phyloP scores from a whole-genome alignment of 2,329 filamentous ascomycete species.

The Sporothrix globosa region DNA sequence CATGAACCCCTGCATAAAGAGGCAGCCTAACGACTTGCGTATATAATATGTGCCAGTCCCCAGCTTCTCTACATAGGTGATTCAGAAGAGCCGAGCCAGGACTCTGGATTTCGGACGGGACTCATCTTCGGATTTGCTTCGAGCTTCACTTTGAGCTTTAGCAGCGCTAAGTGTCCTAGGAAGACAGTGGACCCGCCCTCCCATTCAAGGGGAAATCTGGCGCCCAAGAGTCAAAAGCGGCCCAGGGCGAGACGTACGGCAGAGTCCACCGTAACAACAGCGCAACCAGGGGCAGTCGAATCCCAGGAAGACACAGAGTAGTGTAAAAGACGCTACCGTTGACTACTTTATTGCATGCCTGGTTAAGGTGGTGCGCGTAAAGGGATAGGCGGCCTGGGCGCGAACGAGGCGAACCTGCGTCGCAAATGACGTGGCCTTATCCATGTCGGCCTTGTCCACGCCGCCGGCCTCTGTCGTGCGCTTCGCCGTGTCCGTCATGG shows the following conservation, averaged over 20 bases:
- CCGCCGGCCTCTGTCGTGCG: too few species aligned
- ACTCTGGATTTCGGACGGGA: slow-evolving; percentile 1
- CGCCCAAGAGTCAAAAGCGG: slow-evolving; percentile 2
- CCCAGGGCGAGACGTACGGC: slow-evolving; percentile 18
- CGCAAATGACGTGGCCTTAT: too few species aligned
- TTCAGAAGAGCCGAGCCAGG: slow-evolving; percentile 11
- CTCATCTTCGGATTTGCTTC: slow-evolving; percentile 6
- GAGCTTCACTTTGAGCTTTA: slow-evolving; percentile 8
- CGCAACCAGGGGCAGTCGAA: slow-evolving; percentile 16
- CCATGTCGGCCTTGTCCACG: too few species aligned
- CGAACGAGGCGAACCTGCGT: too few species aligned
- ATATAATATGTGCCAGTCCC: too few species aligned
- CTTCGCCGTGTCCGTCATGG: too few species aligned
- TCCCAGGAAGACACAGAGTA: slow-evolving; percentile 20
- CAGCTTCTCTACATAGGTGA: background rate
- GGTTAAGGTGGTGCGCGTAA: too few species aligned
- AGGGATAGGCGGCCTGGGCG: too few species aligned
- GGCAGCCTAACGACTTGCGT: too few species aligned
- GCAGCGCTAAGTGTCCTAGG: slow-evolving; percentile 8
- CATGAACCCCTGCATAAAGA: too few species aligned
- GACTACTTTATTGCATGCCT: too few species aligned
- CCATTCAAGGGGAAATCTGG: background rate
- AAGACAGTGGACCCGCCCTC: slow-evolving; percentile 7
- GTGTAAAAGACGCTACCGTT: slow-evolving; percentile 19
- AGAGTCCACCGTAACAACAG: slow-evolving; percentile 16